Base-by-base conservation (phyloP, 257 asterid species). In the Penstemon davidsonii region DNA sequence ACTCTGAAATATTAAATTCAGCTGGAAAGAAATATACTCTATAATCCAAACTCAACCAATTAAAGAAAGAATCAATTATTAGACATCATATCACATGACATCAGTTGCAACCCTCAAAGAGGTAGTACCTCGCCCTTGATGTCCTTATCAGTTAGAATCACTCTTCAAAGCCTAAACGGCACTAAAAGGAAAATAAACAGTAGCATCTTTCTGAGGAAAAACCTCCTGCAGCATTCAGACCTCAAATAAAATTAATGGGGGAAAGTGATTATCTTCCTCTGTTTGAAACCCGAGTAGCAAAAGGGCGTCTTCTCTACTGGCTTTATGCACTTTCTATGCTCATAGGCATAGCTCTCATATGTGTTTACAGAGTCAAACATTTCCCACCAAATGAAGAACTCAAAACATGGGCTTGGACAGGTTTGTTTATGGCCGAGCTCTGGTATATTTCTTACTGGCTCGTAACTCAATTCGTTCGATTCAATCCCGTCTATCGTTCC, bases 401-500 rank as follows among this genome's bases (percentile, higher is more conserved):
- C n/a, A 39, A 60, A 56, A 64, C 66, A 64, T 60, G 43, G 73
- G 74, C 64, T 19, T 80, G 81, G 81, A 55, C 63, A 4, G 76
- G 73, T 7, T 33, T 73, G 55, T 72, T 49, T 65, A 0, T 64
- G 39, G 64, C 84, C 0, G 81, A 80, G 76, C 15, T 80, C 4
- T 75, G 72, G 76, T 73, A 19, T 19, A 36, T 60, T 3, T 5
- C 73, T 3, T 80, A 72, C 61, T 80, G 79, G 79, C 6, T 80
- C 7, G 3, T 68, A 42, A 80, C 79, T 68, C 81, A 69, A 18
- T 39, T 76, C 1, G 13, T 46, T 3, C 79, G 84, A 4, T 76
- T 42, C 52, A 45, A 40, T 36, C 79, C 72, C 39, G 67, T 75
- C 25, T 43, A 72, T 39, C 75, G 81, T 10, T 54, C 33, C 70